Evolutionary conservation across 164 flowering plant species (phyloP), one percentile per base, ranked within the genome.

Genomic region (Aristolochia contorta): DNA sequence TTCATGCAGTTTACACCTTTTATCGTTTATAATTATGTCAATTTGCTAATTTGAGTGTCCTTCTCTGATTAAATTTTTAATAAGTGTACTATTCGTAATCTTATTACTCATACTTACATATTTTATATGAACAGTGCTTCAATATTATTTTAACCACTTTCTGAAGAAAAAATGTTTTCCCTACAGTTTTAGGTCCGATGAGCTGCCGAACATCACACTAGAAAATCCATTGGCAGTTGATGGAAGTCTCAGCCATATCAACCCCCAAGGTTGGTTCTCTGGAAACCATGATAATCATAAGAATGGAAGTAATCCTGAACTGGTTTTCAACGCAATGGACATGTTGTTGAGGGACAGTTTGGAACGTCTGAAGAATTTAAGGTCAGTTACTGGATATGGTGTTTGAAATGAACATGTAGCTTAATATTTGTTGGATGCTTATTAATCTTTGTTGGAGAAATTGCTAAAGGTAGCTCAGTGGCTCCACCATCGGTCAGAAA

Each of bases 281-380:
- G 56, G 65, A 19, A 71, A 62, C n/a, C 59, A 73, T 19, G 68
- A 62, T 33, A 49, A 64, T 43, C 58, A 57, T 51, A 63, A 75
- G 47, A 56, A 64, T 54, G 65, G 72, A 21, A 65, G 67, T 58
- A 73, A 71, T 48, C 65, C 77, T 7, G 71, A 63, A 19, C 77
- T 70, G 7, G 85, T 76, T 67, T 84, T 81, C 65, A 82, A 72
- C 67, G 81, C 71, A 15, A 71, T 86, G 77, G 89, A 84, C 71
- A 61, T 72, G 43, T 67, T 80, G 76, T 57, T 86, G 45, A 81
- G 74, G 68, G 78, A 54, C 24, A 84, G 72, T 63, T 73, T 86
- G 74, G 87, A 86, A 51, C 86, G 84, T 25, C 63, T 86, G 71
- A 81, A 71, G 59, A 66, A 18, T 3, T 74, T 80, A 75, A 86